Evolutionary conservation across 352 stramenopile genomes (phyloP).

Genomic region (Phytopythium boreale): DNA sequence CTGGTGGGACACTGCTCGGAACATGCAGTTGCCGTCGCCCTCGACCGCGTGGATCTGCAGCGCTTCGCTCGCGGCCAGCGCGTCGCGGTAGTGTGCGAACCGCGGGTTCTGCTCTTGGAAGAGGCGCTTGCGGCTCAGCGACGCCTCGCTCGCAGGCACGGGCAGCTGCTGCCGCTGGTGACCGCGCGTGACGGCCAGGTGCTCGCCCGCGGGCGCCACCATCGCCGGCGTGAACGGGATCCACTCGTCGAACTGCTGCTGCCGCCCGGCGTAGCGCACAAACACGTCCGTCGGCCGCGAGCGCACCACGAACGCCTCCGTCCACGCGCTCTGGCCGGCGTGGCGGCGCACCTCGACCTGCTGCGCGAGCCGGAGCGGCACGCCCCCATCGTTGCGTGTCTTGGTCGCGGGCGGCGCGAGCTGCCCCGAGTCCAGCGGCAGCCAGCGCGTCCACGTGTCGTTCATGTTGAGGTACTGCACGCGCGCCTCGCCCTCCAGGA

Average conservation of each 20-base stretch:
- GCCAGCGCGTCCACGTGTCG: conserved; percentile 63
- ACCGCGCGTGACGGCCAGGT: conserved; percentile 36
- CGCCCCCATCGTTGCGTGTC: conserved; percentile 47
- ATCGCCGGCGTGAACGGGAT: conserved; percentile 57
- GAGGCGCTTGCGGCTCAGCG: conserved; percentile 40
- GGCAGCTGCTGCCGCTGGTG: conserved; percentile 23
- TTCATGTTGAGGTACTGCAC: conserved; percentile 86
- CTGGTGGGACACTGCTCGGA: conserved; percentile 95
- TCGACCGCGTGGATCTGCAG: conserved; percentile 71
- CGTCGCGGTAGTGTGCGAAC: conserved; percentile 70
- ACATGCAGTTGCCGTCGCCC: conserved; percentile 98
- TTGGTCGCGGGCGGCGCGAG: conserved; percentile 50
- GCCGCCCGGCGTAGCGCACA: conserved; percentile 63
- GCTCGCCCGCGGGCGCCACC: conserved; percentile 55
- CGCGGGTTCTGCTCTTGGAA: conserved; percentile 72
- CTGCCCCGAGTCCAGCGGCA: conserved; percentile 59
- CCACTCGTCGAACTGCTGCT: conserved; percentile 73
- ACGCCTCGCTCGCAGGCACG: conserved; percentile 44
- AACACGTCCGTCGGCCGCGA: conserved; percentile 37
- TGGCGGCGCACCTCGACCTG: conserved; percentile 61
- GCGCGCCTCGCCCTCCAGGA: conserved; percentile 56
- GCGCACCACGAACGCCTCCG: conserved; percentile 58
- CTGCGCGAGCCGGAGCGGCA: conserved; percentile 60
- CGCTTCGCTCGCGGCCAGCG: conserved; percentile 31
- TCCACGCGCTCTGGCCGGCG: conserved; percentile 42